phyloP scores from a whole-genome alignment of 2,329 filamentous ascomycete species.

The Fulvia fulva region DNA sequence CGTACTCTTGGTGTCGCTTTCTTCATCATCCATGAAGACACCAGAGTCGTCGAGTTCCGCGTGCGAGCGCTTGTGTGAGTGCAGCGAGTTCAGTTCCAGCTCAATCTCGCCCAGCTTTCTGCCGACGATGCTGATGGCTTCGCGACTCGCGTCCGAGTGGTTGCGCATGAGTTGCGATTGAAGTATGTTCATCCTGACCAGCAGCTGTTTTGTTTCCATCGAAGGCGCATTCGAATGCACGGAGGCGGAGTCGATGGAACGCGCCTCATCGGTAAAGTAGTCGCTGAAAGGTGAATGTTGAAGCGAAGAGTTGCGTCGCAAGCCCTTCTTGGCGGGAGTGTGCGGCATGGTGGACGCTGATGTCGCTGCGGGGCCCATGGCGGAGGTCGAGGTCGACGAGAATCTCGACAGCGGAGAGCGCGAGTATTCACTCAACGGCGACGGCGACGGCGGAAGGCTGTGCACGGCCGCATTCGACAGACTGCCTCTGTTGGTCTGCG shows the following conservation, averaged over 20 bases:
- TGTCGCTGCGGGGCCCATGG: conserved; percentile 5
- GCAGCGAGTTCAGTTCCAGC: conserved; percentile 26
- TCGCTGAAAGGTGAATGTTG: conserved; percentile 40
- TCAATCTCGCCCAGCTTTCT: conserved; percentile 34
- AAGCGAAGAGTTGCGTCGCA: conserved; percentile 20
- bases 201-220: conserved; percentile 31
- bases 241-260: conserved; percentile 19
- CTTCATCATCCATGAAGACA: conserved; percentile 30
- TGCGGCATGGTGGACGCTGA: conserved; percentile 15
- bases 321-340: conserved; percentile 23
- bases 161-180: conserved; percentile 35
- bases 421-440: conserved; percentile 16
- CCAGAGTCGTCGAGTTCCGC: conserved; percentile 30
- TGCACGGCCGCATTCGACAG: conserved; percentile 7
- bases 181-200: conserved; percentile 37
- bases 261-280: conserved; percentile 39
- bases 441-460: conserved; percentile 8
- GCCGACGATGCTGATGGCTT: conserved; percentile 25
- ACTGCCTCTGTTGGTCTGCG: conserved; percentile 20
- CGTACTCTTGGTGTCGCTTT: conserved; percentile 8
- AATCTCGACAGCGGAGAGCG: conserved; percentile 19
- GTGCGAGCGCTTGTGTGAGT: conserved; percentile 23
- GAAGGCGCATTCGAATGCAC: conserved; percentile 18
- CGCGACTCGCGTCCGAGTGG: conserved; percentile 18
- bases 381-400: background rate